phyloP scores from a whole-genome alignment of 1,284 basidiomycete species.

The Ceratobasidium sp. region DNA sequence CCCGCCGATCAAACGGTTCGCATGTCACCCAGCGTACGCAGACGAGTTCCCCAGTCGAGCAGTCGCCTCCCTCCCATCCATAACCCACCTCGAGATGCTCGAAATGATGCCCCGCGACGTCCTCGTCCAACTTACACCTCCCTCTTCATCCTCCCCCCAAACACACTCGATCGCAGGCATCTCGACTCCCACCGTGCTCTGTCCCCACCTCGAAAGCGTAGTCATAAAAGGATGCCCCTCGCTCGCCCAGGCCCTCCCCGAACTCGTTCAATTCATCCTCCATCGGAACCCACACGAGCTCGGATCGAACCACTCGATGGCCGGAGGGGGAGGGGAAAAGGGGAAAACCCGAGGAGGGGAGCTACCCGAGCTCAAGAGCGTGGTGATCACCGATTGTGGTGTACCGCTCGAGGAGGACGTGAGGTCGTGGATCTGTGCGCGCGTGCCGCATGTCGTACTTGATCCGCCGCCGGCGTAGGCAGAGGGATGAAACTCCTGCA shows the following conservation, averaged over 20 bases:
- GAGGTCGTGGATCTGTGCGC: conserved; percentile 42
- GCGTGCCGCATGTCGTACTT: conserved; percentile 43
- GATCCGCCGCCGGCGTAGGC: conserved; percentile 34
- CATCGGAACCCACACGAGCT: conserved; percentile 41
- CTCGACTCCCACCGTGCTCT: conserved; percentile 25
- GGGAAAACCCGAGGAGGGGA: conserved; percentile 14
- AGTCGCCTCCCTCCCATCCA: conserved; percentile 35
- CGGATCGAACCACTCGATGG: background rate
- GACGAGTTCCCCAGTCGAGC: conserved; percentile 44
- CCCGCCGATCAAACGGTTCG: conserved; percentile 69
- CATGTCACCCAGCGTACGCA: conserved; percentile 66
- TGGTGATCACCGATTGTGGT: conserved; percentile 41
- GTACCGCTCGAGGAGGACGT: conserved; percentile 43
- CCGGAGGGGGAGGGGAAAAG: too few relatives aligned
- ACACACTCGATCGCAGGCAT: conserved; percentile 24
- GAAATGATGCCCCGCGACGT: conserved; percentile 46
- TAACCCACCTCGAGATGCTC: conserved; percentile 47
- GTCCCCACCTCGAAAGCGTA: conserved; percentile 42
- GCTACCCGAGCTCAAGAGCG: conserved; percentile 34
- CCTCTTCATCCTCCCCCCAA: conserved; percentile 12
- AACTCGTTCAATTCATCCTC: conserved; percentile 40
- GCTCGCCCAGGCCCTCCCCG: conserved; percentile 37
- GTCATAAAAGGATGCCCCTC: conserved; percentile 36
- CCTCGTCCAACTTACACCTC: conserved; percentile 36
- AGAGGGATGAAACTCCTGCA: background rate